Evolutionary conservation across 352 stramenopile species (phyloP), one percentile per base, ranked within the genome.

Genomic region (Phytophthora hybrid): DNA sequence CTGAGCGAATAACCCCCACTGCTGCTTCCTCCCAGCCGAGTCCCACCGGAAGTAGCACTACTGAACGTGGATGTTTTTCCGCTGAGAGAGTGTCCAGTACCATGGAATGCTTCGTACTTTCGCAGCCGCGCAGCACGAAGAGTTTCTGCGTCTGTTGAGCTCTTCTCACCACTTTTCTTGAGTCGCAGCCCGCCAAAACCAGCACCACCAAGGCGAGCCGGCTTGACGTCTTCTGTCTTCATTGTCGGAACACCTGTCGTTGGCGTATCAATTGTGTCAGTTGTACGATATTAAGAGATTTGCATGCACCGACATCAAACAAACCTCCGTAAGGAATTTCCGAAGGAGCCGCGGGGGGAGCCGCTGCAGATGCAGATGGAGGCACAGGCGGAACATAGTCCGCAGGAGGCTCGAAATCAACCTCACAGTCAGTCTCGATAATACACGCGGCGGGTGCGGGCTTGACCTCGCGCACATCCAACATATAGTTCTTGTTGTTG

Each of bases 351-450:
- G 78, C 60, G 31, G 83, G 71, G 32, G 83, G 64, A 23, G 46
- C 70, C 6, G 55, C 56, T 32, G 69, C 54, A 11, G 66, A 63
- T 16, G 73, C 31, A 18, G 70, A 59, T 4, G 73, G 62, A 6
- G 82, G 76, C 8, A 79, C 62, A 10, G 88, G 85, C 16, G 83
- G 87, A 4, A 92, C 82, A 54, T 97, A 97, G 67, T 95, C 90
- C 0, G 85, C 83, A 3, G 98, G 98, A 3, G 97, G 89, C 76
- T 99, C 98, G 79, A 99, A 99, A 80, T 99, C 98, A 7, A 99
- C 96, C 77, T 99, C 98, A 69, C 97, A 99, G 81, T 99, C 98
- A 2, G 98, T 99, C 86, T 99, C 98, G 65, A 99, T 99, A 75
- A 99, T 99, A 74, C 97, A 99, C 6, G 96, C 97, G 13, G 98